Conservation (phyloP, 1,139 yeast species). For the Candida sp. region DNA sequence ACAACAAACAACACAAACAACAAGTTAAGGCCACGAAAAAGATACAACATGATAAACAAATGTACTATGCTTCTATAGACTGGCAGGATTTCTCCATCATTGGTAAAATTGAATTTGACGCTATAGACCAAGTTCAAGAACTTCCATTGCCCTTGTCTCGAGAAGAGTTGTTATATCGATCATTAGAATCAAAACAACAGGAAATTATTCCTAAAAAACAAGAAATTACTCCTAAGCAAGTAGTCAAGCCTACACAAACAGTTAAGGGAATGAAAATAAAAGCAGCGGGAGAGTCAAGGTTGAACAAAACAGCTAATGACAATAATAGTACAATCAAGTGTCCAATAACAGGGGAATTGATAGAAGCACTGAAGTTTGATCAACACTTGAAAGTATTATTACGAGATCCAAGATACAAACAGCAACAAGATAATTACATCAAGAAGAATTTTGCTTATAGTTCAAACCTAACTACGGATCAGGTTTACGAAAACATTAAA, state of each 20-base stretch:
- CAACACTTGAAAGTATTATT: slow-evolving; percentile 69
- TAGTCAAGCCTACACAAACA: slow-evolving; percentile 5
- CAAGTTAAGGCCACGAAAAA: slow-evolving; percentile 28
- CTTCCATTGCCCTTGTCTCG: slow-evolving; percentile 60
- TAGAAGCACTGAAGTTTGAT: slow-evolving; percentile 72
- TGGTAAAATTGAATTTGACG: slow-evolving; percentile 65
- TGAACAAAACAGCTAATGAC: slow-evolving; percentile 21
- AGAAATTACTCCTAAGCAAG: slow-evolving; percentile 1
- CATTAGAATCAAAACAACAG: slow-evolving; percentile 41
- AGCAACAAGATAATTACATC: slow-evolving; percentile 64
- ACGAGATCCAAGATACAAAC: slow-evolving; percentile 76
- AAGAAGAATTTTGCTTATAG: slow-evolving; percentile 55
- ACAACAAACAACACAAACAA: slow-evolving; percentile 33
- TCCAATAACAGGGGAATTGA: slow-evolving; percentile 67
- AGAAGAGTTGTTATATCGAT: slow-evolving; percentile 58
- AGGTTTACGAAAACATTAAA: slow-evolving; percentile 75
- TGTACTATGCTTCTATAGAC: slow-evolving; percentile 73
- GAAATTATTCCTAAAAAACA: slow-evolving; percentile 14
- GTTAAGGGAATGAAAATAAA: slow-evolving; percentile 58
- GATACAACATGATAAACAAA: slow-evolving; percentile 27
- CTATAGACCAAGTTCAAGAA: slow-evolving; percentile 60
- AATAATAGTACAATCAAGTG: slow-evolving; percentile 44
- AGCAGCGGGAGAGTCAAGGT: slow-evolving; percentile 68
- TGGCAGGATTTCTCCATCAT: slow-evolving; percentile 84
- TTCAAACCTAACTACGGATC: slow-evolving; percentile 64